Conservation (phyloP, 768 basidiomycete genomes). For the Mycena vulgaris region DNA sequence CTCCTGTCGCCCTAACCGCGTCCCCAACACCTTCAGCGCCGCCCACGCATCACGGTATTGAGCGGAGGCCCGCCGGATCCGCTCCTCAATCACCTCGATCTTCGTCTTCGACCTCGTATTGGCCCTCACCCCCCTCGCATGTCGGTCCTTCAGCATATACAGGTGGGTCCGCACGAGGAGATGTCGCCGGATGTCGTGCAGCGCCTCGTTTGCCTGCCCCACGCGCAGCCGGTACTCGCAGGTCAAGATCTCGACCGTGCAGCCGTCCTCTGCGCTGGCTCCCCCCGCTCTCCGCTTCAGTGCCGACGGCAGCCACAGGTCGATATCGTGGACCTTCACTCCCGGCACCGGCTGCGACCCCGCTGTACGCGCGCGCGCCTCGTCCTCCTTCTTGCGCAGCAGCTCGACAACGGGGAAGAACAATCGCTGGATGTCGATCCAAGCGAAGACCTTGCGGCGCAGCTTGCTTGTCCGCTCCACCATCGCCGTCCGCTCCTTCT, state of each 20-base stretch:
- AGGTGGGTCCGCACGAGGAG: slow-evolving; percentile 42
- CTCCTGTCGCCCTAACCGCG: neutral
- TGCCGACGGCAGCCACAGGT: slow-evolving; percentile 43
- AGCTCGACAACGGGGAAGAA: neutral
- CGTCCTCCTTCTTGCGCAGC: neutral
- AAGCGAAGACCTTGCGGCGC: neutral
- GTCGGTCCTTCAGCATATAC: slow-evolving; percentile 40
- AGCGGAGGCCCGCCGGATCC: slow-evolving; percentile 29
- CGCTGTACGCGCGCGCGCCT: neutral
- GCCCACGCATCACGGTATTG: slow-evolving; percentile 39
- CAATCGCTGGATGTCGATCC: slow-evolving; percentile 1
- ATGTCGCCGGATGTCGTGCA: slow-evolving; percentile 39
- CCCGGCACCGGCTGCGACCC: neutral
- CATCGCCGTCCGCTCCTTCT: slow-evolving; percentile 34
- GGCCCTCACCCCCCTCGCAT: slow-evolving; percentile 39
- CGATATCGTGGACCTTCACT: neutral
- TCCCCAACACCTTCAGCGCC: slow-evolving; percentile 29
- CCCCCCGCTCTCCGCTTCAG: slow-evolving; percentile 14
- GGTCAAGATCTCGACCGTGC: neutral
- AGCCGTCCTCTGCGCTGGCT: neutral
- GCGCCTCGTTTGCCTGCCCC: slow-evolving; percentile 46
- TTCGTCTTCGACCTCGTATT: slow-evolving; percentile 42
- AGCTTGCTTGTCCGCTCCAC: slow-evolving; percentile 25
- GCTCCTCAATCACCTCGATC: slow-evolving; percentile 32
- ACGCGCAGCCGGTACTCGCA: slow-evolving; percentile 43